phyloP scores from a whole-genome alignment of 768 basidiomycete genomes.

The Agrocybe pediades region DNA sequence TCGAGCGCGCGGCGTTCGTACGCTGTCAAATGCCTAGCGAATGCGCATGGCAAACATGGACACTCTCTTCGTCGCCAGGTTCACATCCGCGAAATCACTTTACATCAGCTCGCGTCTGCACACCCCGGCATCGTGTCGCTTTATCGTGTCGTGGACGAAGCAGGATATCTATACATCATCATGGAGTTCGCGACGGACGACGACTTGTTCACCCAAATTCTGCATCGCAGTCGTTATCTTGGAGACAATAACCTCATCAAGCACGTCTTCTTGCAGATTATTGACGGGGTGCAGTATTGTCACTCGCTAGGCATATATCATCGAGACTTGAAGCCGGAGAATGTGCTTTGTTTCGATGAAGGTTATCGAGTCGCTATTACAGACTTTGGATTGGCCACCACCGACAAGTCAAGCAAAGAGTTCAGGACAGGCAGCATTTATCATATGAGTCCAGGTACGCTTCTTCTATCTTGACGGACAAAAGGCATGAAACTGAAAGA shows the following conservation, averaged over 20 bases:
- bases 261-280: conserved; percentile 88
- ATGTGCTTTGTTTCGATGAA: conserved; percentile 81
- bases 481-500: conserved; percentile 1
- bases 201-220: conserved; percentile 91
- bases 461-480: not conserved
- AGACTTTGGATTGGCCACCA: conserved; percentile 94
- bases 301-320: conserved; percentile 93
- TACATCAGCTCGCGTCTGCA: conserved; percentile 73
- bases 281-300: conserved; percentile 93
- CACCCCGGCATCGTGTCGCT: conserved; percentile 87
- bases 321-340: conserved; percentile 97
- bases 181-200: conserved; percentile 93
- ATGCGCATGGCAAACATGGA: conserved; percentile 34
- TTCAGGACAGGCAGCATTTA: conserved; percentile 97
- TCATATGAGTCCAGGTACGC: conserved; percentile 93
- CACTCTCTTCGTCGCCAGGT: conserved; percentile 62
- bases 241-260: conserved; percentile 86
- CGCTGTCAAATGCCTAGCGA: conserved; percentile 91
- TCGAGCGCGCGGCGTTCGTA: conserved; percentile 57
- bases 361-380: conserved; percentile 84
- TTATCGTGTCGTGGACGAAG: conserved; percentile 85
- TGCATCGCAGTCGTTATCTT: conserved; percentile 74
- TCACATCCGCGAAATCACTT: conserved; percentile 86
- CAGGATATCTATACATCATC: conserved; percentile 81
- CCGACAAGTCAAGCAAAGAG: conserved; percentile 81